Evolutionary conservation across 495 filamentous ascomycete species (phyloP).

Genomic region (Aspergillus incahuasiensis): DNA sequence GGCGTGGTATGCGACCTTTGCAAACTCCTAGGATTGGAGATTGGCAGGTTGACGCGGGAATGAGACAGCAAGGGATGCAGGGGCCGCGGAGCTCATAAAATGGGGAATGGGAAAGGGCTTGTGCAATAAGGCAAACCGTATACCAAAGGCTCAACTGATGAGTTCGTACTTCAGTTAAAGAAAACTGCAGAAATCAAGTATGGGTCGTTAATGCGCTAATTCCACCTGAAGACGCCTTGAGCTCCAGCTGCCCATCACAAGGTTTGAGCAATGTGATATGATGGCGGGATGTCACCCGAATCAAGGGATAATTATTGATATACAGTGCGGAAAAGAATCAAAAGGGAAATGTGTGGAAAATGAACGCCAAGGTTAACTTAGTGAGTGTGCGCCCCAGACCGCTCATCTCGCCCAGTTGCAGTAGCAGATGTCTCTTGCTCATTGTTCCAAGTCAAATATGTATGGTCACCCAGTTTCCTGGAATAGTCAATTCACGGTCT

Average conservation of each 20-base stretch:
- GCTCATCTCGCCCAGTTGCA: conserved; percentile 47
- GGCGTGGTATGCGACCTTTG: conserved; percentile 11
- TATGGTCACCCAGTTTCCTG: conserved; percentile 96
- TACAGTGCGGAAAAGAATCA: not conserved
- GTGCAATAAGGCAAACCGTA: too few relatives aligned
- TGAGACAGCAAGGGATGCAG: conserved; percentile 15
- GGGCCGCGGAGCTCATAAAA: not conserved
- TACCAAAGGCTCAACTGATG: too few relatives aligned
- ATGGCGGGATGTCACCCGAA: conserved; percentile 3
- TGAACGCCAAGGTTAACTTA: conserved; percentile 6
- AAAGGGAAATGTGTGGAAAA: conserved; percentile 7
- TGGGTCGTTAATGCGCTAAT: not conserved
- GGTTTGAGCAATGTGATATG: not conserved
- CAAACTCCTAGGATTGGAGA: not conserved
- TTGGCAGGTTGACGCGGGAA: conserved; percentile 3
- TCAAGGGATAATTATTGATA: conserved; percentile 5
- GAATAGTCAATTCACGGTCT: conserved; percentile 5
- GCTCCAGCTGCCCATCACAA: not conserved
- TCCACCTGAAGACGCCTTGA: conserved; percentile 12
- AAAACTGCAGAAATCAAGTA: too few relatives aligned
- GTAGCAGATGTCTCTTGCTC: conserved; percentile 62
- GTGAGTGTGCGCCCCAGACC: conserved; percentile 22
- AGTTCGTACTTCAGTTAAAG: too few relatives aligned
- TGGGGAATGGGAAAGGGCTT: not conserved
- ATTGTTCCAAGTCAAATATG: conserved; percentile 96